Evolutionary conservation across 1,139 yeast species (phyloP).

Genomic region (Blastobotrys capitulatus): DNA sequence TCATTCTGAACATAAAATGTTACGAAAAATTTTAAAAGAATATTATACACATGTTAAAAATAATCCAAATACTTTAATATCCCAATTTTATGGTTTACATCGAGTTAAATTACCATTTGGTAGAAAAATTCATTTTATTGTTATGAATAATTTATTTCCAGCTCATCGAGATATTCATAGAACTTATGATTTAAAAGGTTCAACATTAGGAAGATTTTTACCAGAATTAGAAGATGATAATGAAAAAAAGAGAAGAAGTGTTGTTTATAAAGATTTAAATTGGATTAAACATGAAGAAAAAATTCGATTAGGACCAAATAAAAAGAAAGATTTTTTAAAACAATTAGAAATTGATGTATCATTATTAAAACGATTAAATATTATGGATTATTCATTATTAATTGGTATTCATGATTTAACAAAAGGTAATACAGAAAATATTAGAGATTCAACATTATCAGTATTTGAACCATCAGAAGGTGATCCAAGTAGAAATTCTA

Average conservation of each 20-base stretch:
- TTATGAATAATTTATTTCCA: conserved; percentile 96
- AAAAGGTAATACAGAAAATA: conserved; percentile 46
- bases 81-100: conserved; percentile 94
- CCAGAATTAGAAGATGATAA: conserved; percentile 18
- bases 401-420: conserved; percentile 79
- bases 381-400: conserved; percentile 91
- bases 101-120: conserved; percentile 84
- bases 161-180: conserved; percentile 84
- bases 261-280: conserved; percentile 75
- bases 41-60: conserved; percentile 76
- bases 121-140: conserved; percentile 86
- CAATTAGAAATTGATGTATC: conserved; percentile 75
- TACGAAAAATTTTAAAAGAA: conserved; percentile 66
- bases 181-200: conserved; percentile 90
- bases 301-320: conserved; percentile 68
- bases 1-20: conserved; percentile 83
- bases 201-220: conserved; percentile 69
- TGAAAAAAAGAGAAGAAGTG: conserved; percentile 20
- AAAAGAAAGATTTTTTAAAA: conserved; percentile 50
- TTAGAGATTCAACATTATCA: conserved; percentile 35
- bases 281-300: conserved; percentile 66
- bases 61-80: conserved; percentile 82
- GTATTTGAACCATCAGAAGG: conserved; percentile 32
- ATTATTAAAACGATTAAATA: conserved; percentile 65
- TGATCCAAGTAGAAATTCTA: background rate